Conservation (phyloP, 257 asterid genomes). For the Lavandula angustifolia region DNA sequence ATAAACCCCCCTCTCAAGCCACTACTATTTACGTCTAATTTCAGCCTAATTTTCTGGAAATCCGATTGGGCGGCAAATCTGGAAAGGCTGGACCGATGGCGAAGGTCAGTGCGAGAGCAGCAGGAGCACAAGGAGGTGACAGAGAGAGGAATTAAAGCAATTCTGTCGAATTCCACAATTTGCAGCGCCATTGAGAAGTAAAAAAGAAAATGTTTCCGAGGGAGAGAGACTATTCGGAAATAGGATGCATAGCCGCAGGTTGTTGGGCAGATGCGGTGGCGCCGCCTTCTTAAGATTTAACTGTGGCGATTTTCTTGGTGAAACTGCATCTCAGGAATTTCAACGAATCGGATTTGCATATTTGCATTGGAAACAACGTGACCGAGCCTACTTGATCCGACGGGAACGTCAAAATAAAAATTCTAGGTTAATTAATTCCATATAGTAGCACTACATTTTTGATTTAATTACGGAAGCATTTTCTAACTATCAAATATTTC, state of each 20-base stretch:
- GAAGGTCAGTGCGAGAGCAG: slow-evolving; percentile 36
- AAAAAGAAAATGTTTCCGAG: neutral
- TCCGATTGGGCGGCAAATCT: slow-evolving; percentile 30
- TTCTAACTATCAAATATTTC: no score
- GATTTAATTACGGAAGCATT: no score
- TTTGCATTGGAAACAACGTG: slow-evolving; percentile 3
- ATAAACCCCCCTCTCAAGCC: slow-evolving; percentile 31
- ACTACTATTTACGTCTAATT: slow-evolving; percentile 31
- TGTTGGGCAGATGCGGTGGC: slow-evolving; percentile 21
- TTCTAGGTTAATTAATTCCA: no score
- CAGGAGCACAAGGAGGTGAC: slow-evolving; percentile 49
- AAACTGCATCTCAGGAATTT: slow-evolving; percentile 24
- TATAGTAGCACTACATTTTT: no score
- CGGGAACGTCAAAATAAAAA: no score
- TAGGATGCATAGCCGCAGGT: slow-evolving; percentile 23
- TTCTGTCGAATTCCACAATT: slow-evolving; percentile 48
- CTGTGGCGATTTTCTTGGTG: slow-evolving; percentile 24
- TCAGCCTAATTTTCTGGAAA: slow-evolving; percentile 38
- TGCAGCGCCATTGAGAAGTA: slow-evolving; percentile 54
- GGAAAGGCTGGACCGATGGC: slow-evolving; percentile 25
- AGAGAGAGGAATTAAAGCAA: slow-evolving; percentile 50
- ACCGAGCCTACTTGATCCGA: neutral
- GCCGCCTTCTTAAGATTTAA: neutral
- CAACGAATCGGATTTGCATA: slow-evolving; percentile 26
- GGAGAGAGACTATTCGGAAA: slow-evolving; percentile 15